A percentile compares a stretch with the other conserved stretches of the same genome.
Conservation (phyloP, 352 stramenopile species). For the Phytophthora cactorum region DNA sequence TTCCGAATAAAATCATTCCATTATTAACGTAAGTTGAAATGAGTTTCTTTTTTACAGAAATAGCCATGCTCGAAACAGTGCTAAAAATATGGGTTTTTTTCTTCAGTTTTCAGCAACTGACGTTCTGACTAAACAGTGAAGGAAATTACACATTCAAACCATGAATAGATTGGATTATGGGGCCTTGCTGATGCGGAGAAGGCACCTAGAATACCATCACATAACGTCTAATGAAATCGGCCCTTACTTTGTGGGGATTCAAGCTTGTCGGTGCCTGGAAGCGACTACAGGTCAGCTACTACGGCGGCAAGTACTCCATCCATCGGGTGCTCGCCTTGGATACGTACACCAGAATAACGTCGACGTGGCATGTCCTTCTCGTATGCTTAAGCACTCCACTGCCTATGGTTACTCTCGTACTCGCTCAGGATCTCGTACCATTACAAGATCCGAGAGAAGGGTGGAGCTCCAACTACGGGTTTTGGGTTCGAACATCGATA, state of each 20-base stretch:
- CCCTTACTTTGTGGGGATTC: neutral
- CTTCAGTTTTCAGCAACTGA: no score
- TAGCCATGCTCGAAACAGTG: no score
- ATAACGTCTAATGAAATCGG: no score
- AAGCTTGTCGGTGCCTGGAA: neutral
- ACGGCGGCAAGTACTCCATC: constrained; percentile 1
- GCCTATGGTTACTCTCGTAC: constrained; percentile 16
- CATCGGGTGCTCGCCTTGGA: neutral
- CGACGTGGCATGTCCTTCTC: neutral
- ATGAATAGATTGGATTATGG: no score
- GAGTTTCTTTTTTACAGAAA: no score
- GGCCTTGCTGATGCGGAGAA: no score
- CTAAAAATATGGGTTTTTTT: no score
- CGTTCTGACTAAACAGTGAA: no score
- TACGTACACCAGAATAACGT: neutral
- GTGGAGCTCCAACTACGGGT: constrained; percentile 22
- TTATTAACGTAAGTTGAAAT: no score
- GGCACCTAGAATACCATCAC: no score
- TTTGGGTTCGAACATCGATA: constrained; percentile 22
- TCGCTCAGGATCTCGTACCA: constrained; percentile 24
- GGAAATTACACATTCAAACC: no score
- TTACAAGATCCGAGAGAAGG: constrained; percentile 26
- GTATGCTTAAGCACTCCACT: constrained; percentile 17
- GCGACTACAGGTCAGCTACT: neutral
- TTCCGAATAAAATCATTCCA: no score